These are phyloP conservation scores for Cryptomeria japonica DNA, from an alignment of 75 land plant species.

Conservation along the genomic window DNA sequence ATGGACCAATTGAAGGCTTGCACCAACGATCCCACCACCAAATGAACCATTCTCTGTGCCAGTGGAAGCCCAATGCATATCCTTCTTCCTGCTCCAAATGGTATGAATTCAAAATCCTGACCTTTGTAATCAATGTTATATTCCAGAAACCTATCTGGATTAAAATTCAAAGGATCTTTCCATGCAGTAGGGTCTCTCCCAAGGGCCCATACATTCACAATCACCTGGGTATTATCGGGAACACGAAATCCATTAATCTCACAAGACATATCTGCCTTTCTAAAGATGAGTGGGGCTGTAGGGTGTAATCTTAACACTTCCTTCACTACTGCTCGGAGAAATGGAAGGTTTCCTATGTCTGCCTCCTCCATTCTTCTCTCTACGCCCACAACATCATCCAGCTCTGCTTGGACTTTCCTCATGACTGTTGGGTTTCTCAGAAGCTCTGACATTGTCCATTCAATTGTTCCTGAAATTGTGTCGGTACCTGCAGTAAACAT, in stretches of 20 bases:
- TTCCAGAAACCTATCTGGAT: constrained; percentile 11
- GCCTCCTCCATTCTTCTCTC: constrained; percentile 6
- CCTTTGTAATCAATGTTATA: constrained; percentile 9
- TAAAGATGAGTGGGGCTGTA: constrained; percentile 6
- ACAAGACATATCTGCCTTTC: background rate
- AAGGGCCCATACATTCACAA: constrained; percentile 13
- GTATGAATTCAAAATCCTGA: constrained; percentile 14
- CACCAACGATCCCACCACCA: constrained; percentile 17
- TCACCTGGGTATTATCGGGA: constrained; percentile 1
- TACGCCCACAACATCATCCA: constrained; percentile 10
- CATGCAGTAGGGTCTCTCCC: constrained; percentile 5
- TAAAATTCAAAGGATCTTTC: constrained; percentile 7
- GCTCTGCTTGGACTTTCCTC: constrained; percentile 15
- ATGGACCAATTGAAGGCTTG: constrained; percentile 21
- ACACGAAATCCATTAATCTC: background rate
- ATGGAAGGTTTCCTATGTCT: constrained; percentile 17
- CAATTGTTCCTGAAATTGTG: constrained; percentile 19
- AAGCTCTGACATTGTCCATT: constrained; percentile 29
- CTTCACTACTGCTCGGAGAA: constrained; percentile 11
- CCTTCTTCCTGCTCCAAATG: constrained; percentile 33
- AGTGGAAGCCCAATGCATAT: constrained; percentile 23
- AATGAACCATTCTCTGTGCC: constrained; percentile 11
- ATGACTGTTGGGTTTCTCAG: constrained; percentile 5
- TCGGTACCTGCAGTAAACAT: constrained; percentile 17
- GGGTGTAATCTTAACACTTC: constrained; percentile 17